phyloP scores from a whole-genome alignment of 306 rosid genomes.

The Notholithocarpus densiflorus region DNA sequence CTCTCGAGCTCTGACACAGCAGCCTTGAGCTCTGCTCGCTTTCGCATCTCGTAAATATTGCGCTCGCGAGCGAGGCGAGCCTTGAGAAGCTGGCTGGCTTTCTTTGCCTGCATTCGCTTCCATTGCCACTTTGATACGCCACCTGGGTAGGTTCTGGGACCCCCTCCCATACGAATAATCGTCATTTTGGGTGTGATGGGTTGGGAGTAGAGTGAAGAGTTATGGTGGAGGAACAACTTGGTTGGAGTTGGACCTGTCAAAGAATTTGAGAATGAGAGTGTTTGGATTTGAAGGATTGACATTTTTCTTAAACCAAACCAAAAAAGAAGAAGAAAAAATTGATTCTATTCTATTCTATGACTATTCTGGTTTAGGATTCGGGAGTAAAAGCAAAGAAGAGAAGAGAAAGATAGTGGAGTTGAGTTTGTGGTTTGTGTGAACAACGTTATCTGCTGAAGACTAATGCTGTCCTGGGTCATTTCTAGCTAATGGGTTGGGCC shows the following conservation, averaged over 20 bases:
- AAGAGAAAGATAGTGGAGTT: no score
- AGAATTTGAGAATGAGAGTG: slow-evolving; percentile 43
- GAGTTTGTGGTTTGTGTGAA: no score
- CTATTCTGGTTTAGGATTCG: no score
- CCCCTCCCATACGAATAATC: slow-evolving; percentile 88
- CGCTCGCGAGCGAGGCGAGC: slow-evolving; percentile 78
- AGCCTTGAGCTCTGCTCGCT: slow-evolving; percentile 81
- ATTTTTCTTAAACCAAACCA: not conserved
- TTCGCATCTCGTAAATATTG: slow-evolving; percentile 91
- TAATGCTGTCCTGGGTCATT: no score
- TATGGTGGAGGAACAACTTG: slow-evolving; percentile 29
- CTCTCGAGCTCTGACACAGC: slow-evolving; percentile 83
- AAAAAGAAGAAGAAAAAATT: no score
- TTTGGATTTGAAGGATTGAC: slow-evolving; percentile 1
- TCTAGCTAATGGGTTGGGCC: no score
- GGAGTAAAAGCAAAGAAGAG: no score
- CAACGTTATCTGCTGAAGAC: no score
- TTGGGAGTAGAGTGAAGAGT: slow-evolving; percentile 12
- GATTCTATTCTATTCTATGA: no score
- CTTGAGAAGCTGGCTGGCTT: slow-evolving; percentile 78
- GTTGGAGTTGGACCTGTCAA: slow-evolving; percentile 21
- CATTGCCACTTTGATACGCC: slow-evolving; percentile 96
- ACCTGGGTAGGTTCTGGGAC: slow-evolving; percentile 83
- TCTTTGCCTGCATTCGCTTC: slow-evolving; percentile 90
- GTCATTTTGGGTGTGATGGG: slow-evolving; percentile 15